Percentiles rank a stretch among this genome's conserved stretches.
phyloP scores from a whole-genome alignment of 2,329 filamentous ascomycete genomes.

The Botrytis fabae region DNA sequence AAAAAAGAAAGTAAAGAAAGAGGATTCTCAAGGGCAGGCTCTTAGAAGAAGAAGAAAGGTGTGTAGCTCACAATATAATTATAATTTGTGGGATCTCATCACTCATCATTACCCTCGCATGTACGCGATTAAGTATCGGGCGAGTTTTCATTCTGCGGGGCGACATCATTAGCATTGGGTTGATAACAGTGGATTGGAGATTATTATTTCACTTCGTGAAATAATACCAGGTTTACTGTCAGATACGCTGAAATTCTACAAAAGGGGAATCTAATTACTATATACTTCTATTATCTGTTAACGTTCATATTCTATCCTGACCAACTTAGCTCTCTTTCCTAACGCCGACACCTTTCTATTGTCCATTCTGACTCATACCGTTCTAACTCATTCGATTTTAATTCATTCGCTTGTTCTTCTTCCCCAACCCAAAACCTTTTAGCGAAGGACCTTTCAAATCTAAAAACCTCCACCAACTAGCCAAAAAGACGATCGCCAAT shows the following conservation, averaged over 20 bases:
- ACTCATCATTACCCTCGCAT: rapidly evolving
- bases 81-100: neutral
- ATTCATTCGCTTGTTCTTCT: neutral
- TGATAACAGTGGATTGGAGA: neutral
- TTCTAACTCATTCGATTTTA: neutral
- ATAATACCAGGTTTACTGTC: neutral
- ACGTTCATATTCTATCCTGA: neutral
- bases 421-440: neutral
- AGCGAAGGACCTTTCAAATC: neutral
- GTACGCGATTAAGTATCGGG: neutral
- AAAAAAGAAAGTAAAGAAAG: neutral
- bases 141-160: neutral
- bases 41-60: neutral
- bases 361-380: neutral
- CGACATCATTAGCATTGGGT: neutral
- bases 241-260: neutral
- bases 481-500: neutral
- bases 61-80: neutral
- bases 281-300: neutral
- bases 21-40: neutral
- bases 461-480: neutral
- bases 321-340: neutral
- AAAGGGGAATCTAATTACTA: neutral
- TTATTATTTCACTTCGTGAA: neutral
- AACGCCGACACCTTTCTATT: neutral